Conservation (phyloP, 1,284 basidiomycete genomes). For the Ceratobasidium sp. region DNA sequence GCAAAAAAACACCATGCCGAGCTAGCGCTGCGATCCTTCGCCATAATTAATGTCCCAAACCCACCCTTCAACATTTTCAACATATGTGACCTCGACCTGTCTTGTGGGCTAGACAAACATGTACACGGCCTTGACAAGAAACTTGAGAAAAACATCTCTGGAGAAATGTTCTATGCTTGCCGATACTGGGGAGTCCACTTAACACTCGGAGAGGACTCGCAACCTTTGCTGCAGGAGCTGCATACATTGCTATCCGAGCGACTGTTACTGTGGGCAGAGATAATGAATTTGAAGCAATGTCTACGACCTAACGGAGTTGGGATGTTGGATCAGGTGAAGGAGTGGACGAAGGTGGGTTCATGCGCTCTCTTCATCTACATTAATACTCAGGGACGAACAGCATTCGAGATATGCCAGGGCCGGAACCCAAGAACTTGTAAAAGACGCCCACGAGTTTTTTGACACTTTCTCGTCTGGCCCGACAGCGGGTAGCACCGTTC, state of each 20-base stretch:
- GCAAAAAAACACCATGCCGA: not conserved
- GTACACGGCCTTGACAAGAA: not conserved
- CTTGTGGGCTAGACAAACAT: not conserved
- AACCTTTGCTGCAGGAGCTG: not conserved
- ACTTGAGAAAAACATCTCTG: not conserved
- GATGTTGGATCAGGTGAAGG: not conserved
- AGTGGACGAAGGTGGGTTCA: not conserved
- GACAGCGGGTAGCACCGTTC: not conserved
- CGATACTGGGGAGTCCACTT: conserved; percentile 12
- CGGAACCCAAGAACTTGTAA: not conserved
- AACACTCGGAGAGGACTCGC: not conserved
- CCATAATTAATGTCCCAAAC: not conserved
- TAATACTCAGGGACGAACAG: not conserved
- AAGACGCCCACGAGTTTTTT: not conserved
- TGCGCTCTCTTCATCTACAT: not conserved
- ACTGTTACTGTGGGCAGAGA: not conserved
- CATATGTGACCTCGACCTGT: not conserved
- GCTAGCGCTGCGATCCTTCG: not conserved
- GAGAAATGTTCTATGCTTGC: conserved; percentile 12
- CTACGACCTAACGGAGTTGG: not conserved
- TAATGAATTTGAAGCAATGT: conserved; percentile 8
- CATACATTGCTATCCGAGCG: not conserved
- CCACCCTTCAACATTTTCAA: conserved; percentile 12
- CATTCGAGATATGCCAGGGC: not conserved
- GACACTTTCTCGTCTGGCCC: not conserved